Conservation (phyloP, 1,284 basidiomycete species). For the Thecaphora thlaspeos region DNA sequence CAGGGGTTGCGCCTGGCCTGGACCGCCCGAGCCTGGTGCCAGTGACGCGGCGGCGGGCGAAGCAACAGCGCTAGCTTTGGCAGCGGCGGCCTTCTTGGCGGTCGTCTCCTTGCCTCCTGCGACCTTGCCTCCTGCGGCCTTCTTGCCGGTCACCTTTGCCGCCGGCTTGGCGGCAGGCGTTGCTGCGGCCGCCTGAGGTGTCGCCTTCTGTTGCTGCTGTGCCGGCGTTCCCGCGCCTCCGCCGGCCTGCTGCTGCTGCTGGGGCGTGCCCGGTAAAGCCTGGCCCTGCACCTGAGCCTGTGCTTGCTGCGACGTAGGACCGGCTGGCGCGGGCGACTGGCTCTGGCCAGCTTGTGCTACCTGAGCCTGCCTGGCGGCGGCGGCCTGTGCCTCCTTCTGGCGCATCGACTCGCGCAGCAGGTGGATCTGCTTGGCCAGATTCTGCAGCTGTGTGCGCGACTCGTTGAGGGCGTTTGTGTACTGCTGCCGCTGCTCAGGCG, state of each 20-base stretch:
- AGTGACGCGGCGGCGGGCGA: conserved; percentile 4
- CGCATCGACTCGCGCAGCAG: conserved; percentile 40
- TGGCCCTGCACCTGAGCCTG: conserved; percentile 9
- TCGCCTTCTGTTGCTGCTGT: conserved; percentile 5
- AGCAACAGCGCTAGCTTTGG: conserved; percentile 4
- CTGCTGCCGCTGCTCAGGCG: conserved; percentile 46
- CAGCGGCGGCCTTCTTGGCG: conserved; percentile 10
- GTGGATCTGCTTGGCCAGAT: conserved; percentile 44
- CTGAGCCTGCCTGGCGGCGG: conserved; percentile 7
- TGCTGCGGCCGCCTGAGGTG: conserved; percentile 17
- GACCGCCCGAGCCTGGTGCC: conserved; percentile 3
- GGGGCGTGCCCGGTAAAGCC: neutral
- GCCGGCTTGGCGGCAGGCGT: conserved; percentile 21
- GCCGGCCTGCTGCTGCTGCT: conserved; percentile 2
- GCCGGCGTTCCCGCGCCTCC: conserved; percentile 9
- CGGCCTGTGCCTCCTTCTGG: conserved; percentile 36
- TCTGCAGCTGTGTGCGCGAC: conserved; percentile 40
- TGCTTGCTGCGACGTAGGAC: conserved; percentile 7
- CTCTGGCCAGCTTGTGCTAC: neutral
- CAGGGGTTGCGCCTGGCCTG: too few relatives aligned
- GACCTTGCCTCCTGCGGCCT: conserved; percentile 20
- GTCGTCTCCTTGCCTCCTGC: conserved; percentile 7
- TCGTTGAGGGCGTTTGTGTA: conserved; percentile 41
- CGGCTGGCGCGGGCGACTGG: conserved; percentile 4
- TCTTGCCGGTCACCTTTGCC: conserved; percentile 14